Percentiles rank a stretch among this genome's conserved stretches.
Conservation (phyloP, 2,329 filamentous ascomycete species). For the Aspergillus intermedius region DNA sequence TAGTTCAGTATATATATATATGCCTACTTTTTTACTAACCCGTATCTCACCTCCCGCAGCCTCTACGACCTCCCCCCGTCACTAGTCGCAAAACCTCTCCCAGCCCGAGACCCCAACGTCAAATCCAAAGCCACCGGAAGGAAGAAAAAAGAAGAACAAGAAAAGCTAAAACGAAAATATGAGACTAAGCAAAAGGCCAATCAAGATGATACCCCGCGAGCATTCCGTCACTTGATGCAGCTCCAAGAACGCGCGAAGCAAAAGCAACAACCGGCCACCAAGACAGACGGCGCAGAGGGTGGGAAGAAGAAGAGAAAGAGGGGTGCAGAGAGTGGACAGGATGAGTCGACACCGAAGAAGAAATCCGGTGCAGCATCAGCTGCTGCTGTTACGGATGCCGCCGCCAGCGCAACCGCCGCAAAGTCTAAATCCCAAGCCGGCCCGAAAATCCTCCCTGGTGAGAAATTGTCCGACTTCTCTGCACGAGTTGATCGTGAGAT, state of each 20-base stretch:
- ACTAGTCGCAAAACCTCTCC: conserved; percentile 53
- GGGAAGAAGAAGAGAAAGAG: conserved; percentile 3
- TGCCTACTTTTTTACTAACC: not conserved
- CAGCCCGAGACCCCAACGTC: conserved; percentile 43
- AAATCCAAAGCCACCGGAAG: conserved; percentile 30
- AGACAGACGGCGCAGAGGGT: not conserved
- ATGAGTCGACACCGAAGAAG: conserved; percentile 1
- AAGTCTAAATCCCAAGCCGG: conserved; percentile 20
- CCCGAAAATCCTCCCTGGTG: conserved; percentile 73
- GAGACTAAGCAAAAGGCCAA: conserved; percentile 25
- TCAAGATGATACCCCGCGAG: conserved; percentile 74
- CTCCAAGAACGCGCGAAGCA: conserved; percentile 47
- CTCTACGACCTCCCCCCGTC: conserved; percentile 56
- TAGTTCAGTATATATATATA: not conserved
- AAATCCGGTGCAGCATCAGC: not conserved
- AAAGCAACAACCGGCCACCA: conserved; percentile 13
- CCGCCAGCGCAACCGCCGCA: not conserved
- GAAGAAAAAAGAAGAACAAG: conserved; percentile 24
- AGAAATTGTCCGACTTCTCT: conserved; percentile 73
- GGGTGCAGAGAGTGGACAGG: not conserved
- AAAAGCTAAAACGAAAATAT: conserved; percentile 42
- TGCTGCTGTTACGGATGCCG: not conserved
- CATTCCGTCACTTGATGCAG: conserved; percentile 80
- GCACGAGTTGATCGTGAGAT: conserved; percentile 78
- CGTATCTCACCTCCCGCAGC: conserved; percentile 18